A percentile compares a stretch with the other conserved stretches of the same genome.
phyloP scores from a whole-genome alignment of 768 basidiomycete genomes.

The Leccinellum rugosiceps region DNA sequence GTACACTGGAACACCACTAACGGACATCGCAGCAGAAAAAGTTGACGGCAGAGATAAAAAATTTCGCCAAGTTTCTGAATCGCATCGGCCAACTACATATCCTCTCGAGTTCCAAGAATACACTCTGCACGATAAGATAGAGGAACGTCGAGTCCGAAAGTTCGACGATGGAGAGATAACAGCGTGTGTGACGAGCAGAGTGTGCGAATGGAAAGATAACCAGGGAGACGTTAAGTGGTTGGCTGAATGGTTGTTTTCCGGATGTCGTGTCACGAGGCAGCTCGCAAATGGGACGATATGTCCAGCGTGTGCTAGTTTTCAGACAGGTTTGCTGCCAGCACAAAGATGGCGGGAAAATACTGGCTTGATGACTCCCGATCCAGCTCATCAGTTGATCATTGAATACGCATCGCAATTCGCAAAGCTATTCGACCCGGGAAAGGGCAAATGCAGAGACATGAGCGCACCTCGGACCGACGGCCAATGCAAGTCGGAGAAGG shows the following conservation, averaged over 20 bases:
- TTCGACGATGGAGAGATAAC: not conserved
- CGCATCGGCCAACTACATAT: not conserved
- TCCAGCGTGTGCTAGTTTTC: not conserved
- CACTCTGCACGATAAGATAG: constrained; percentile 3
- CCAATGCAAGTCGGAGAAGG: no score
- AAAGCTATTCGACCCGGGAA: no score
- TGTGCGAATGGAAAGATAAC: constrained; percentile 4
- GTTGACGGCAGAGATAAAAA: not conserved
- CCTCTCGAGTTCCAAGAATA: constrained; percentile 1
- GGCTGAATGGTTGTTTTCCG: not conserved
- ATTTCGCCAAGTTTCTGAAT: not conserved
- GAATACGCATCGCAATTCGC: no score
- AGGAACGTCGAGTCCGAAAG: not conserved
- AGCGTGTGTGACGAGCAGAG: not conserved
- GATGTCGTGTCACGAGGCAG: not conserved
- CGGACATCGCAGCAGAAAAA: constrained; percentile 11
- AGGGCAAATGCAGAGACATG: no score
- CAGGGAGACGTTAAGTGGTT: not conserved
- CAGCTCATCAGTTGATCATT: no score
- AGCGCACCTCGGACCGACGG: no score
- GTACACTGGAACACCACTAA: constrained; percentile 7
- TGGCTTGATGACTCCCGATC: not conserved
- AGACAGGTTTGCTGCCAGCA: no score
- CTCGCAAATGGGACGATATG: not conserved
- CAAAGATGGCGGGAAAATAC: not conserved